These are phyloP conservation scores for Neopestalotiopsis clavispora DNA, from an alignment of 2,329 filamentous ascomycete genomes.

Conservation along the genomic window DNA sequence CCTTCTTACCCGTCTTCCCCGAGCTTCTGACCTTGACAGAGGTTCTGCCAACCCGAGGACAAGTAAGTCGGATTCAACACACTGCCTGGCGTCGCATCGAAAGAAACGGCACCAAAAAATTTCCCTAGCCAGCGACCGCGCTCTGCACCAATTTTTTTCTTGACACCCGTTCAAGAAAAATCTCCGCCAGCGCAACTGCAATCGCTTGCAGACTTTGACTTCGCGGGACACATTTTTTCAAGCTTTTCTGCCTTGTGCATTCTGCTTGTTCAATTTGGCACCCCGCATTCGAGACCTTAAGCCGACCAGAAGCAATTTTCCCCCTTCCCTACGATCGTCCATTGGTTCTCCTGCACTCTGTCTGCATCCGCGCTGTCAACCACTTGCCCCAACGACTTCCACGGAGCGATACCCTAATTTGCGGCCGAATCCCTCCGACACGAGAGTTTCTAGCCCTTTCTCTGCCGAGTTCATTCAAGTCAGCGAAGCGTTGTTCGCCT, in stretches of 20 bases:
- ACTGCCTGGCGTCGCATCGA: neutral
- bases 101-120: neutral
- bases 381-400: constrained; percentile 11
- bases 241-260: constrained; percentile 10
- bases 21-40: neutral
- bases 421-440: neutral
- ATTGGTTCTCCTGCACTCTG: constrained; percentile 11
- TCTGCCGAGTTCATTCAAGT: neutral
- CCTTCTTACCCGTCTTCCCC: neutral
- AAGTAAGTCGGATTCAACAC: neutral
- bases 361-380: constrained; percentile 1
- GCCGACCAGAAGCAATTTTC: constrained; percentile 15
- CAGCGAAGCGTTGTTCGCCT: neutral
- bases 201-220: neutral
- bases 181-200: neutral
- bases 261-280: constrained; percentile 9
- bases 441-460: neutral
- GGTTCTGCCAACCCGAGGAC: neutral
- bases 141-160: neutral
- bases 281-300: constrained; percentile 14
- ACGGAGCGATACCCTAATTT: constrained; percentile 11
- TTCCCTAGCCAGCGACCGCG: neutral
- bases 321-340: neutral
- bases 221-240: constrained; percentile 14
- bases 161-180: neutral